A percentile compares a stretch with the other conserved stretches of the same genome.
phyloP scores from a whole-genome alignment of 495 filamentous ascomycete genomes.

The Venustampulla echinocandica region DNA sequence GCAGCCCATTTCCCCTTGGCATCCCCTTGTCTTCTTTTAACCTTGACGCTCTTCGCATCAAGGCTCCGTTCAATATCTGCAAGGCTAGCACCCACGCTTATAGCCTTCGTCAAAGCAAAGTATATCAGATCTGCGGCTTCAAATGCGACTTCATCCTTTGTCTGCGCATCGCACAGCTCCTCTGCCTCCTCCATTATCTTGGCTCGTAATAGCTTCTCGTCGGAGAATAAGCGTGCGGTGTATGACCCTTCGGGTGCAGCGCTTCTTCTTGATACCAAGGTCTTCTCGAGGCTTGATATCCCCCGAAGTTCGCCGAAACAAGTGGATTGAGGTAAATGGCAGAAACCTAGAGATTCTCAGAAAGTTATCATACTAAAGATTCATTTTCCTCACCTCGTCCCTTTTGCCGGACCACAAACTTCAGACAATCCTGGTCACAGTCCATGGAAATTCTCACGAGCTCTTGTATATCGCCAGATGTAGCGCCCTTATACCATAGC shows the following conservation, averaged over 20 bases:
- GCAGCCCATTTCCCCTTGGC: slow-evolving; percentile 85
- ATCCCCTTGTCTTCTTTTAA: slow-evolving; percentile 83
- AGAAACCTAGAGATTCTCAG: slow-evolving; percentile 59
- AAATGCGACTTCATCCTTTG: slow-evolving; percentile 76
- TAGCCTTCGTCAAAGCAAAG: slow-evolving; percentile 85
- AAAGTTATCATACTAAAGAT: slow-evolving; percentile 15
- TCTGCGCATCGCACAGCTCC: slow-evolving; percentile 79
- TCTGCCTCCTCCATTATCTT: slow-evolving; percentile 99
- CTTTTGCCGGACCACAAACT: slow-evolving; percentile 81
- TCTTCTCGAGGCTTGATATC: slow-evolving; percentile 75
- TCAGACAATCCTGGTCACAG: slow-evolving; percentile 87
- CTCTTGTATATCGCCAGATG: slow-evolving; percentile 87
- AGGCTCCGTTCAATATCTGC: slow-evolving; percentile 85
- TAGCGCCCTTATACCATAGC: slow-evolving; percentile 93
- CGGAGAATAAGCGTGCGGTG: slow-evolving; percentile 84
- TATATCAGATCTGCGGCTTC: slow-evolving; percentile 94
- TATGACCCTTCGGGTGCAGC: slow-evolving; percentile 86
- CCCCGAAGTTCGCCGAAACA: slow-evolving; percentile 85
- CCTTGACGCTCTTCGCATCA: slow-evolving; percentile 88
- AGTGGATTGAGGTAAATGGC: slow-evolving; percentile 81
- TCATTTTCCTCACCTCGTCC: slow-evolving; percentile 48
- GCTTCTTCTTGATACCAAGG: slow-evolving; percentile 65
- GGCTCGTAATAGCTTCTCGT: slow-evolving; percentile 77
- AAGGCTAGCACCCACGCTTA: slow-evolving; percentile 71
- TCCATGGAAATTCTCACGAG: slow-evolving; percentile 76